phyloP scores from a whole-genome alignment of 2,329 filamentous ascomycete genomes.

The Apiospora arundinis region DNA sequence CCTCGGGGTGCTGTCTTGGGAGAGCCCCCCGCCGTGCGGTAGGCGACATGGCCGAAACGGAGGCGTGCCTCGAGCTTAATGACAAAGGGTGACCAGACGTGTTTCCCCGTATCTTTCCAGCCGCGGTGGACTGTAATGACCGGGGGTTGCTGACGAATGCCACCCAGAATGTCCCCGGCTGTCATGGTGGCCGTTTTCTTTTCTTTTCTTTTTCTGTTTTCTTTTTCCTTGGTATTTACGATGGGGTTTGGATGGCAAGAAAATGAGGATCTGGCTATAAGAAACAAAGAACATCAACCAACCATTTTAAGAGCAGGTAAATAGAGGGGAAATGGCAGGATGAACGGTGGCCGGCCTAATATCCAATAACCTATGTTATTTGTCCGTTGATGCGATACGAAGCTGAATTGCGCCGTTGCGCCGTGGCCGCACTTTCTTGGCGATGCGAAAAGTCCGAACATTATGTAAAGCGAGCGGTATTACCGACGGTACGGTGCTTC shows the following conservation, averaged over 20 bases:
- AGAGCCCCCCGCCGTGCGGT: slow-evolving; percentile 53
- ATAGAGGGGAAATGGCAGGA: background rate
- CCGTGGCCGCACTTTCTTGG: background rate
- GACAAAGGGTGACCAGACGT: slow-evolving; percentile 68
- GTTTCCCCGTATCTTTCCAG: slow-evolving; percentile 45
- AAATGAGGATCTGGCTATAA: too few species aligned
- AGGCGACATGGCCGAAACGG: slow-evolving; percentile 57
- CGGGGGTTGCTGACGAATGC: background rate
- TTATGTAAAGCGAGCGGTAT: too few species aligned
- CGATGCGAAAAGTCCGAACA: slow-evolving; percentile 4
- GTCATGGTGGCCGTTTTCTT: background rate
- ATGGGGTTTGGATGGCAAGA: too few species aligned
- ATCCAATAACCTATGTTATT: background rate
- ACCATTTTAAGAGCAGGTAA: too few species aligned
- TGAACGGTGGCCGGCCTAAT: background rate
- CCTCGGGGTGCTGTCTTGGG: slow-evolving; percentile 55
- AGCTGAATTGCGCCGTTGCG: background rate
- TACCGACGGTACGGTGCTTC: too few species aligned
- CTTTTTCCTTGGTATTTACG: background rate
- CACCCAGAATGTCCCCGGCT: background rate
- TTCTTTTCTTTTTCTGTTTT: too few species aligned
- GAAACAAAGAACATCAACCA: background rate
- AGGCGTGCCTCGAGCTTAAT: slow-evolving; percentile 67
- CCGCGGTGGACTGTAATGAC: slow-evolving; percentile 57
- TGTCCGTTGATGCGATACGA: background rate